These are phyloP conservation scores for Blastomyces gilchristii DNA, from an alignment of 2,329 filamentous ascomycete species.

Conservation along the genomic window DNA sequence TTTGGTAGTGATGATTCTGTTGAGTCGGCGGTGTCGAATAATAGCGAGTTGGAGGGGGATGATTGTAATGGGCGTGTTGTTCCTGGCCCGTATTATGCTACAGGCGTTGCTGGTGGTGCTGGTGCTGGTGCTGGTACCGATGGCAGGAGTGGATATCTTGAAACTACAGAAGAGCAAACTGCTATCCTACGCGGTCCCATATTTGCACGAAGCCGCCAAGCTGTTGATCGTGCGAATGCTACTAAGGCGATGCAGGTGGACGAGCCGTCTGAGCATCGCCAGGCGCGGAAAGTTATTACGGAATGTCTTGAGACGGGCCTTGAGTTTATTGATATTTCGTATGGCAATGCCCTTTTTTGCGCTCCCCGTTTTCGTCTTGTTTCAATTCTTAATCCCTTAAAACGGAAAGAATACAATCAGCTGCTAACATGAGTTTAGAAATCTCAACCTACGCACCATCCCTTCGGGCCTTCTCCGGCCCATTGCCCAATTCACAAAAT, in stretches of 20 bases:
- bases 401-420: not conserved
- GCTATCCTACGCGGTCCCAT: not conserved
- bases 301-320: slow-evolving; percentile 35
- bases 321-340: slow-evolving; percentile 39
- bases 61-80: not conserved
- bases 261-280: slow-evolving; percentile 29
- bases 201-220: not conserved
- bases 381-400: not conserved
- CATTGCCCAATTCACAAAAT: slow-evolving; percentile 32
- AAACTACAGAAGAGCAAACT: not conserved
- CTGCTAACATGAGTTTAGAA: slow-evolving; percentile 18
- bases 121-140: not conserved
- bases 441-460: slow-evolving; percentile 23
- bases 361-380: not conserved
- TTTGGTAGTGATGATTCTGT: slow-evolving; percentile 37
- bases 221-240: slow-evolving; percentile 3
- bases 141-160: not conserved
- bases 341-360: slow-evolving; percentile 13
- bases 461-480: slow-evolving; percentile 28
- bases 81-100: not conserved
- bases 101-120: not conserved
- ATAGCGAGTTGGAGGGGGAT: not conserved
- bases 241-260: slow-evolving; percentile 15
- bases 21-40: not conserved
- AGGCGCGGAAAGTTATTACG: slow-evolving; percentile 30